phyloP scores from a whole-genome alignment of 768 basidiomycete species.

The Leucocoprinus sp. region DNA sequence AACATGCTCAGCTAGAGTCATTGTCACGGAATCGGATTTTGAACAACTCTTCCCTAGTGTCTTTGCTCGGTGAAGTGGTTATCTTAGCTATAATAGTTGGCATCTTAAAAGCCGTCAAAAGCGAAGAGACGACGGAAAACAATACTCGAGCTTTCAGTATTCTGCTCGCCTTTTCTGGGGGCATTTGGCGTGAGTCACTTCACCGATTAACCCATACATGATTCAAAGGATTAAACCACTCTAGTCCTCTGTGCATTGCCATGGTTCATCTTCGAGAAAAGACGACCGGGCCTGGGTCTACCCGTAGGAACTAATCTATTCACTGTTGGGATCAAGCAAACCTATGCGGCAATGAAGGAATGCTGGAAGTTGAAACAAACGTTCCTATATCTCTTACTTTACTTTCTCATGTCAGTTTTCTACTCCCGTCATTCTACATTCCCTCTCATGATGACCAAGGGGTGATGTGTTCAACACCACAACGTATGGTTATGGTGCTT shows the following conservation, averaged over 20 bases:
- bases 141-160: slow-evolving; percentile 72
- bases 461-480: slow-evolving; percentile 71
- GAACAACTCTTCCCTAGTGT: slow-evolving; percentile 65
- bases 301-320: slow-evolving; percentile 47
- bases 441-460: slow-evolving; percentile 27
- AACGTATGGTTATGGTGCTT: slow-evolving; percentile 36
- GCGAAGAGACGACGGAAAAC: slow-evolving; percentile 53
- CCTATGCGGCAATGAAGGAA: slow-evolving; percentile 52
- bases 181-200: slow-evolving; percentile 53
- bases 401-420: slow-evolving; percentile 59
- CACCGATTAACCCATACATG: background rate
- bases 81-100: slow-evolving; percentile 69
- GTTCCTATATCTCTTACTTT: slow-evolving; percentile 66
- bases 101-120: slow-evolving; percentile 58
- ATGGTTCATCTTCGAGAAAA: slow-evolving; percentile 67
- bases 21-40: slow-evolving; percentile 65
- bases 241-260: slow-evolving; percentile 60
- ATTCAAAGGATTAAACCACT: background rate
- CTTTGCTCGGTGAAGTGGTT: slow-evolving; percentile 61
- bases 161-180: slow-evolving; percentile 73
- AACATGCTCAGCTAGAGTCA: slow-evolving; percentile 50
- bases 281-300: slow-evolving; percentile 53
- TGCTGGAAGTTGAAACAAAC: slow-evolving; percentile 65
- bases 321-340: slow-evolving; percentile 64
- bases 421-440: background rate